Base-by-base conservation (phyloP, 768 basidiomycete species). In the Mycena capillaripes region DNA sequence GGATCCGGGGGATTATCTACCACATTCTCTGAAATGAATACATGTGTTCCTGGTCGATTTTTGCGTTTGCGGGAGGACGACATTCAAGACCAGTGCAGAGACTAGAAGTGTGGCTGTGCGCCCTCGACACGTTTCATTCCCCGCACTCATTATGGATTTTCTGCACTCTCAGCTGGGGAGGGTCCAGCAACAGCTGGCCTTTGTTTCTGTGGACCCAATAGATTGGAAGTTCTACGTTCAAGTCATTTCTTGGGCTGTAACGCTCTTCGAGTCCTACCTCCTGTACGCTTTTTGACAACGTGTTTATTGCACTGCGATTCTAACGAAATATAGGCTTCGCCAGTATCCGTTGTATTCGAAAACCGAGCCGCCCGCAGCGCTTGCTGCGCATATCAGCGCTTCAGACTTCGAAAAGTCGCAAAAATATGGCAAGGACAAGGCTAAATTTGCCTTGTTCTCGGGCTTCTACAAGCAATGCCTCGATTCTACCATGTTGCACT, bases 401-500 rank as follows among this genome's bases (percentile, higher is more conserved):
- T 89, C 92, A 3, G 91, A 90, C 17, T 97, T 97, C 81, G 86
- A 90, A 71, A 98, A 98, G 77, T 97, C 96, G 0, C 97, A 99
- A 80, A 84, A 87, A 48, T 99, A 99, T 83, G 96, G 96, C 23
- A 90, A 88, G 60, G 95, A 96, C 88, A 98, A 98, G 83, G 94
- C 96, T 14, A 89, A 89, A 77, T 97, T 94, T 81, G 89, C 92
- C 3, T 82, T 97, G 46, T 78, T 95, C 76, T 91, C 93, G 0
- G 90, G 92, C 1, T 74, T 97, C 62, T 93, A 90, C 81, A 92
- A 92, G 78, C 95, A 96, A 78, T 75, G 85, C 53, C 78, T 95
- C 25, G 93, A 94, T 70, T 93, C 92, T 23, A 77, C 82, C 2
- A 83, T 96, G 83, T 84, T 98, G 23, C 91, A 93, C 23, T 91